Evolutionary conservation across 805 yeast species (phyloP).

Genomic region (Candida sphagnicola): DNA sequence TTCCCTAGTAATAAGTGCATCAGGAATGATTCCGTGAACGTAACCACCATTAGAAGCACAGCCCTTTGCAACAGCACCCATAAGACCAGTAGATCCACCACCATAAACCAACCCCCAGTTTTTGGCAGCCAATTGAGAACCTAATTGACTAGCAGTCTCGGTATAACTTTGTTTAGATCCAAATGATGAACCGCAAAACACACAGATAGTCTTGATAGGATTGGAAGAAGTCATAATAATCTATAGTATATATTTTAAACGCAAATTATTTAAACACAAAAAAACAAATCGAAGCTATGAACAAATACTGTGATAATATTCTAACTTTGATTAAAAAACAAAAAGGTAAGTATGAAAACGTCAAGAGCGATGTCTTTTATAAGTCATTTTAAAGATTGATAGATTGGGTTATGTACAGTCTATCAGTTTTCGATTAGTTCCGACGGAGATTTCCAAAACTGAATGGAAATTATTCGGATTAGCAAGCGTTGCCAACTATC

Average conservation of each 20-base stretch:
- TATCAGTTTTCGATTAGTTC: neutral
- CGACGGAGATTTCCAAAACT: neutral
- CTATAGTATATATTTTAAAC: too few relatives aligned
- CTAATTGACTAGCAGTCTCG: constrained; percentile 55
- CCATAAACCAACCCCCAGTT: constrained; percentile 83
- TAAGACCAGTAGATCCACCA: constrained; percentile 83
- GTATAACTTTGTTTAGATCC: constrained; percentile 54
- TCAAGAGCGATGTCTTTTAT: neutral
- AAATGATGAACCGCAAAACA: constrained; percentile 80
- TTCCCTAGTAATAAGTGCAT: constrained; percentile 72
- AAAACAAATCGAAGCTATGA: too few relatives aligned
- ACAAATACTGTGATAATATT: too few relatives aligned
- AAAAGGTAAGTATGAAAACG: too few relatives aligned
- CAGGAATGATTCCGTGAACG: constrained; percentile 86
- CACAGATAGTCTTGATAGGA: constrained; percentile 57
- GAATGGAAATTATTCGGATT: too few relatives aligned
- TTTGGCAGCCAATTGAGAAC: constrained; percentile 50
- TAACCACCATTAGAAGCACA: constrained; percentile 56
- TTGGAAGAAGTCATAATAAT: constrained; percentile 5
- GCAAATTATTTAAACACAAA: too few relatives aligned
- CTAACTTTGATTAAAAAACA: too few relatives aligned
- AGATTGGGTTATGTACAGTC: neutral
- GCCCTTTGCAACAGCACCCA: constrained; percentile 73
- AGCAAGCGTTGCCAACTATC: too few relatives aligned
- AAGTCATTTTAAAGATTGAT: too few relatives aligned